Evolutionary conservation across 148 eudicot genomes (phyloP), one percentile per base, ranked within the genome.

Genomic region (Camellia granthamiana): DNA sequence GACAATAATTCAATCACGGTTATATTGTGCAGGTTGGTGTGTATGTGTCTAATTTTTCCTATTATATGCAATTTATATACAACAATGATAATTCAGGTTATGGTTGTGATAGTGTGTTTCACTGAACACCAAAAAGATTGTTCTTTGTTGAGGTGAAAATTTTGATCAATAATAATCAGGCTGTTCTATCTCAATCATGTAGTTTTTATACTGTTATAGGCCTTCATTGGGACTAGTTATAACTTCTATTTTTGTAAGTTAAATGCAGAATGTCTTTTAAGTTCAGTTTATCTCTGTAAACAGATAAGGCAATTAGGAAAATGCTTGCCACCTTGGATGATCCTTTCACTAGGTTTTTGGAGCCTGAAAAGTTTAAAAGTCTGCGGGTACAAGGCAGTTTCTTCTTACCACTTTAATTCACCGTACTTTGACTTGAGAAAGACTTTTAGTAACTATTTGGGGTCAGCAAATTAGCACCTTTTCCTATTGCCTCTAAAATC

Each of bases 291-390:
- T 69, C 3, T 65, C n/a, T 76, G 59, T 43, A 21, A 72, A 21
- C 85, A 96, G 99, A 96, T 87, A 80, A 77, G 30, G 84, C 77
- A 74, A 74, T 74, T 30, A 74, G 77, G 77, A 74, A 74, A 47
- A 74, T 96, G 99, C 82, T 96, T 80, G 88, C 95, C 80, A 87
- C 99, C 19, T 86, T 96, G 78, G 86, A 91, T 85, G 98, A 96
- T 87, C 99, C 99, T 69, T 96, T 96, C 90, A 93, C 99, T 63
- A 91, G 99, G 82, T 96, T 96, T 74, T 77, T 96, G 88, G 99
- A 94, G 88, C 99, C 99, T 71, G 92, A 92, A 80, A 94, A 89
- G 79, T 89, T 96, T 60, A 93, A 87, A 80, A 93, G 88, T 87
- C 85, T 96, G 87, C 85, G 94, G 96, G 98, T 94, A 88, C 23